Conservation (phyloP, 202 grass and related monocot genomes). For the Setaria italica region DNA sequence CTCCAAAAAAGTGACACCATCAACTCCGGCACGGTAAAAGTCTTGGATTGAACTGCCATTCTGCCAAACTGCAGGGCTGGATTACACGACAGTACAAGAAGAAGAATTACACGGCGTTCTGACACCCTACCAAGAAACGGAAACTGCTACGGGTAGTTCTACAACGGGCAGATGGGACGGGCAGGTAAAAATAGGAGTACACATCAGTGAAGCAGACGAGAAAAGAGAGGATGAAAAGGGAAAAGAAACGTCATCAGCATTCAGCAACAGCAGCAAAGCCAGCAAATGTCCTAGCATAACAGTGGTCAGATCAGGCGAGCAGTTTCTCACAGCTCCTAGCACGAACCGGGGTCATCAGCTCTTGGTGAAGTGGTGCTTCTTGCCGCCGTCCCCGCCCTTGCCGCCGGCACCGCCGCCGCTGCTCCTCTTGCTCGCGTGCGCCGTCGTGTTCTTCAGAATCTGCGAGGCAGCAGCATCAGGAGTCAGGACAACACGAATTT, state of each 20-base stretch:
- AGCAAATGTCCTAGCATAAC: slow-evolving; percentile 43
- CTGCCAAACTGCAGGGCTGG: neutral
- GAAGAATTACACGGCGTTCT: slow-evolving; percentile 23
- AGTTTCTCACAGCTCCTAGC: slow-evolving; percentile 15
- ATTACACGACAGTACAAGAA: neutral
- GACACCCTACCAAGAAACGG: slow-evolving; percentile 12
- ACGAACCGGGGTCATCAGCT: slow-evolving; percentile 28
- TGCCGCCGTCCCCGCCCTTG: slow-evolving; percentile 53
- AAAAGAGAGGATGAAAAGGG: neutral
- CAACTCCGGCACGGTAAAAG: too few species aligned
- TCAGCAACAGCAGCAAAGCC: slow-evolving; percentile 36
- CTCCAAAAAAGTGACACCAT: neutral
- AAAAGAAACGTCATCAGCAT: slow-evolving; percentile 30
- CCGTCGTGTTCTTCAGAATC: slow-evolving; percentile 99
- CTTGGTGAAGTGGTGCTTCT: slow-evolving; percentile 61
- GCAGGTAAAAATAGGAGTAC: slow-evolving; percentile 7
- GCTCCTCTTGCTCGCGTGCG: slow-evolving; percentile 66
- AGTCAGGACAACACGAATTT: neutral
- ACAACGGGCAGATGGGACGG: slow-evolving; percentile 9
- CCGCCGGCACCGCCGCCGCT: slow-evolving; percentile 33
- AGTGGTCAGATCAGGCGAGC: slow-evolving; percentile 58
- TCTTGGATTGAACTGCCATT: slow-evolving; percentile 10
- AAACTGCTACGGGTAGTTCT: neutral
- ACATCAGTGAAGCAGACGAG: slow-evolving; percentile 9
- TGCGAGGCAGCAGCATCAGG: slow-evolving; percentile 21